Evolutionary conservation across 1,284 basidiomycete species (phyloP).

Genomic region (Sanghuangporus sanghuang): DNA sequence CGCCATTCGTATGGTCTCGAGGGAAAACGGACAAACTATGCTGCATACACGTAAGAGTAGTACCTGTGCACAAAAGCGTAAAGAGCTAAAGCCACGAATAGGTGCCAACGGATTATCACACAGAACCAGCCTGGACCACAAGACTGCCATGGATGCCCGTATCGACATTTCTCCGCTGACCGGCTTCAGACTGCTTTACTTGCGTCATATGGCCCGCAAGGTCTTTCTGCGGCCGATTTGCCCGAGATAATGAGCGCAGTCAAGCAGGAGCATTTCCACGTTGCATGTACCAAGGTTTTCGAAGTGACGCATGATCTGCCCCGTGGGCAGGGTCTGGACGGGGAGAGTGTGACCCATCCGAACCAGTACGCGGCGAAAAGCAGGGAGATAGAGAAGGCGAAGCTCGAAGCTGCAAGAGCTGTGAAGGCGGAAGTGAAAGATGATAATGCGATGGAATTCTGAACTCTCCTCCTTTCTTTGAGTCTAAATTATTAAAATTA

Average conservation of each 20-base stretch:
- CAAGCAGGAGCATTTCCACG: slow-evolving; percentile 84
- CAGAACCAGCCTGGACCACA: slow-evolving; percentile 67
- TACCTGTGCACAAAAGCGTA: neutral
- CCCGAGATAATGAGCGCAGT: slow-evolving; percentile 85
- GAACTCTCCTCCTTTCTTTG: slow-evolving; percentile 1
- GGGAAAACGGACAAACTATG: slow-evolving; percentile 91
- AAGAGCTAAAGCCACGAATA: slow-evolving; percentile 29
- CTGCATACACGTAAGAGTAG: slow-evolving; percentile 73
- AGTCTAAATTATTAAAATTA: neutral
- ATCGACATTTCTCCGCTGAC: slow-evolving; percentile 83
- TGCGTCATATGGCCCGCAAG: slow-evolving; percentile 65
- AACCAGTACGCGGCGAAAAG: slow-evolving; percentile 80
- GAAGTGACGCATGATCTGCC: slow-evolving; percentile 79
- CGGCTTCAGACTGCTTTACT: slow-evolving; percentile 81
- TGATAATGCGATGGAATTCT: slow-evolving; percentile 12
- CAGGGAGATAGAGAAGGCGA: slow-evolving; percentile 55
- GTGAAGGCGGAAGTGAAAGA: slow-evolving; percentile 9
- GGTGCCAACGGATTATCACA: slow-evolving; percentile 89
- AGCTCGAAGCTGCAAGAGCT: slow-evolving; percentile 14
- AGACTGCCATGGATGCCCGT: slow-evolving; percentile 92
- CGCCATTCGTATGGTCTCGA: slow-evolving; percentile 94
- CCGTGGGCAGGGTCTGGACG: slow-evolving; percentile 55
- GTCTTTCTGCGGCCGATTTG: slow-evolving; percentile 62
- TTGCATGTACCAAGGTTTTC: slow-evolving; percentile 96
- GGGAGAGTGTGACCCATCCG: slow-evolving; percentile 92